Percentiles rank a stretch among this genome's conserved stretches.
Evolutionary conservation across 352 stramenopile genomes (phyloP).

Genomic region (Pythium aristosporum): DNA sequence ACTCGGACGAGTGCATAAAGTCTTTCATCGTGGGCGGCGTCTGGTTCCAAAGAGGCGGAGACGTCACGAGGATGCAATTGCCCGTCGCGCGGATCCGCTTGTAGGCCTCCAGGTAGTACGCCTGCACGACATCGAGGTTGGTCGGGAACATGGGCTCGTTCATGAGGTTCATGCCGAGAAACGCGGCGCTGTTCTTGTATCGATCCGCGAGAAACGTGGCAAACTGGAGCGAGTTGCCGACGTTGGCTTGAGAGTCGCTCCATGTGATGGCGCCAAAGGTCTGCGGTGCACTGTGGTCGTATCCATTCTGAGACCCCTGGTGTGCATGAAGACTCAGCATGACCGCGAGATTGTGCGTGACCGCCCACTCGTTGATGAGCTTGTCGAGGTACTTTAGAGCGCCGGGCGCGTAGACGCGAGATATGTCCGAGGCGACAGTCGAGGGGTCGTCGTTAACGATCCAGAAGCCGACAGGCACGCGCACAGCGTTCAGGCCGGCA

Average conservation of each 20-base stretch:
- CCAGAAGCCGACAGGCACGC: constrained; percentile 52
- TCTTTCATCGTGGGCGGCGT: constrained; percentile 23
- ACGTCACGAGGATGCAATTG: constrained; percentile 47
- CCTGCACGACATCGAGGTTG: constrained; percentile 23
- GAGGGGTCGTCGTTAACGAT: constrained; percentile 35
- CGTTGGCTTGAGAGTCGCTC: constrained; percentile 29
- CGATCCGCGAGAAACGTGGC: constrained; percentile 40
- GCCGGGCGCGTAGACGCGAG: constrained; percentile 21
- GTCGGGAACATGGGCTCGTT: constrained; percentile 42
- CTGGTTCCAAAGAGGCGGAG: constrained; percentile 45
- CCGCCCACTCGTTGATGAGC: constrained; percentile 49
- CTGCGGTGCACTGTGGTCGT: constrained; percentile 43
- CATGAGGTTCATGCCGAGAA: constrained; percentile 55
- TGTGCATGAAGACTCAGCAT: constrained; percentile 59
- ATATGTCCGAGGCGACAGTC: neutral
- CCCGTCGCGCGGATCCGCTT: constrained; percentile 32
- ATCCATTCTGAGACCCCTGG: constrained; percentile 58
- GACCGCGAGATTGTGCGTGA: constrained; percentile 54
- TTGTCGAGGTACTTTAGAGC: constrained; percentile 48
- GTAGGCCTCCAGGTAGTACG: constrained; percentile 50
- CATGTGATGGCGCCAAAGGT: constrained; percentile 23
- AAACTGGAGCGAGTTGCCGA: constrained; percentile 41
- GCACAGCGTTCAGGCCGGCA: constrained; percentile 33
- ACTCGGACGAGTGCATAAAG: constrained; percentile 36
- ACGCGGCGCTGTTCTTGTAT: constrained; percentile 48